Base-by-base conservation (phyloP, 2,329 filamentous ascomycete genomes). In the Pyricularia pennisetigena region DNA sequence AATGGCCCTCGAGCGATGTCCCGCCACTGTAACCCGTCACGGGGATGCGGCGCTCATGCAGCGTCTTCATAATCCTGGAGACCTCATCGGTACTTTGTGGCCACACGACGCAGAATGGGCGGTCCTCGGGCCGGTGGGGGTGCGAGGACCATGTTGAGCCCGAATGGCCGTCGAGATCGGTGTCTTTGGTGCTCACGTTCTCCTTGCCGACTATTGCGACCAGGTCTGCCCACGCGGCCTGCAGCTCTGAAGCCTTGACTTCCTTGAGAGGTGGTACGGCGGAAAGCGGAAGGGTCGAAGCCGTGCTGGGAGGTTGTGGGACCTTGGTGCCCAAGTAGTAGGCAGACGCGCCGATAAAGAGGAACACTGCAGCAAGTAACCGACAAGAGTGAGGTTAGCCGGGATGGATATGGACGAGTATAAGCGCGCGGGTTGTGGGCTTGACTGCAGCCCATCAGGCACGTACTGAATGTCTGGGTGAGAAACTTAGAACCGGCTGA, bases 1-100 rank as follows among this genome's bases (percentile, higher is more conserved):
- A 97, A 78, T 97, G 92, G 1, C 94, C 94, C 79, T 97, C 94
- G 35, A 97, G 82, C 74, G 90, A 94, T 8, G 94, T 97, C 41
- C 94, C 94, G 62, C 94, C 94, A 69, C 90, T 93, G 79, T 93
- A 97, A 2, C 89, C 90, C 3, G 92, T 94, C 28, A 97, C 92
- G 5, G 94, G 94, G 71, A 97, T 95, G 68, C 84, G 84, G 59
- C 94, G 84, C 74, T 82, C 79, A 77, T 97, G 92, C 80, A 94
- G 97, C 68, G 97, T 81, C 80, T 94, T 94, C 89, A 97, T 94
- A 69, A 97, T 87, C 71, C 84, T 82, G n/a, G 90, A 90, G 9
- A 97, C 93, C 73, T 97, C 90, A 71, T 94, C 90, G 0, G 94
- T 97, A 49, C 84, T 87, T 62, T 79, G 82, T 0, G 93, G 94